phyloP scores from a whole-genome alignment of 2,329 filamentous ascomycete species.

The Chaetothyriales sp. region DNA sequence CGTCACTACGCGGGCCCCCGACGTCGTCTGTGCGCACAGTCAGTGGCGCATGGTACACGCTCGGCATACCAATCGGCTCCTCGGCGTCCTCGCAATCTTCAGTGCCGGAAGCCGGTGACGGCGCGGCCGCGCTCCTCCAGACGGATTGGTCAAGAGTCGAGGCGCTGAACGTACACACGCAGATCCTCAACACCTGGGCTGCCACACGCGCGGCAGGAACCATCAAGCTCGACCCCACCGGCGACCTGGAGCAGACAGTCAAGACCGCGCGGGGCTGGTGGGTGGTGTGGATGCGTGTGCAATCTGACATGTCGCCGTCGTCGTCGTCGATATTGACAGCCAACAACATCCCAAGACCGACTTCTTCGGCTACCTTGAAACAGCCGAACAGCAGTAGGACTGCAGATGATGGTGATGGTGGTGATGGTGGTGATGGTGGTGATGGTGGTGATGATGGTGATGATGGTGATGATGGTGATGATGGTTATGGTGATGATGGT shows the following conservation, averaged over 20 bases:
- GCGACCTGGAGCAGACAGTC: constrained; percentile 45
- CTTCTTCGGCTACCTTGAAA: constrained; percentile 2
- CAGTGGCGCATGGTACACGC: constrained; percentile 3
- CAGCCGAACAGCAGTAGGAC: constrained; percentile 1
- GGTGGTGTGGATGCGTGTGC: constrained; percentile 47
- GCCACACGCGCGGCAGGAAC: constrained; percentile 29
- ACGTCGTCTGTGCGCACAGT: constrained; percentile 5
- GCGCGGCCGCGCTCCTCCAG: constrained; percentile 3
- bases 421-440: background rate
- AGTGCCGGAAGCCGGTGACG: background rate
- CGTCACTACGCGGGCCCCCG: background rate
- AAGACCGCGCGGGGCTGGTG: constrained; percentile 55
- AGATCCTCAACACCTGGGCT: constrained; percentile 44
- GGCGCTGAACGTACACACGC: constrained; percentile 47
- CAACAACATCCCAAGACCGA: constrained; percentile 2
- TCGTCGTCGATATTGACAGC: constrained; percentile 6
- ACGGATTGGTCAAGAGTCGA: constrained; percentile 34
- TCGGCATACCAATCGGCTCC: constrained; percentile 12
- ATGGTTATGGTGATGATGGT: background rate
- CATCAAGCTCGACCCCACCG: background rate
- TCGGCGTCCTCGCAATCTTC: background rate
- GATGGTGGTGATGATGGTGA: background rate
- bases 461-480: background rate
- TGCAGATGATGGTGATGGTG: background rate
- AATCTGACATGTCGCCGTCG: background rate